phyloP scores from a whole-genome alignment of 2,329 filamentous ascomycete species.

The Diaporthe australafricana region DNA sequence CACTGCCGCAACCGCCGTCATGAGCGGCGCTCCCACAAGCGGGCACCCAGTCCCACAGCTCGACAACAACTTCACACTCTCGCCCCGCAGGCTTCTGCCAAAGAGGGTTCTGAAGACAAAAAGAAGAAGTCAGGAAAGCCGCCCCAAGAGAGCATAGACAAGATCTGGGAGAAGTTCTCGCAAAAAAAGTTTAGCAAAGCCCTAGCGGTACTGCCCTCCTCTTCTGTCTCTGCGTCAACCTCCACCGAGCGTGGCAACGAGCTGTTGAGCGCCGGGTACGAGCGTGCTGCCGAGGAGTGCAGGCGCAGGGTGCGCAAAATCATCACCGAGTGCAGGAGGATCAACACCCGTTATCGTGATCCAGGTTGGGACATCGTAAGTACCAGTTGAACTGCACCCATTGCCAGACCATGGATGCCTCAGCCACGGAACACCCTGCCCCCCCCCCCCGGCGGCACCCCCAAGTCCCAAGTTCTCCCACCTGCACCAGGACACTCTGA shows the following conservation, averaged over 20 bases:
- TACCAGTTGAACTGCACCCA: conserved; percentile 41
- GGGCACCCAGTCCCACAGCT: background rate
- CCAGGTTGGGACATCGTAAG: conserved; percentile 69
- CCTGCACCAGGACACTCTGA: background rate
- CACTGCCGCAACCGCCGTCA: conserved; percentile 24
- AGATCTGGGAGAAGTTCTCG: conserved; percentile 73
- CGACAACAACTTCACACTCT: background rate
- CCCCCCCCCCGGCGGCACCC: too few relatives aligned
- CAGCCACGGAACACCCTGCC: too few relatives aligned
- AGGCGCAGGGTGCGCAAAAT: conserved; percentile 71
- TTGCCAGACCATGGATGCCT: background rate
- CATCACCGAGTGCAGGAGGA: conserved; percentile 73
- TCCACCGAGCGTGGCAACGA: conserved; percentile 68
- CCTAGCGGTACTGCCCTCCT: conserved; percentile 73
- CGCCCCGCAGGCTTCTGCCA: conserved; percentile 35
- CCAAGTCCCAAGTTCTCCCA: too few relatives aligned
- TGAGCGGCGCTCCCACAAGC: conserved; percentile 17
- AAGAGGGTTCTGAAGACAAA: conserved; percentile 58
- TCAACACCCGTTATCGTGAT: conserved; percentile 85
- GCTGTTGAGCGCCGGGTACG: conserved; percentile 69
- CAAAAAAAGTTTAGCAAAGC: conserved; percentile 74
- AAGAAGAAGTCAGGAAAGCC: conserved; percentile 68
- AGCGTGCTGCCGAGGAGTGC: conserved; percentile 73
- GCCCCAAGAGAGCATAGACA: conserved; percentile 75
- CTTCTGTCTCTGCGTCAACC: conserved; percentile 65